phyloP scores from a whole-genome alignment of 352 stramenopile species.

The Pythium aquatile region DNA sequence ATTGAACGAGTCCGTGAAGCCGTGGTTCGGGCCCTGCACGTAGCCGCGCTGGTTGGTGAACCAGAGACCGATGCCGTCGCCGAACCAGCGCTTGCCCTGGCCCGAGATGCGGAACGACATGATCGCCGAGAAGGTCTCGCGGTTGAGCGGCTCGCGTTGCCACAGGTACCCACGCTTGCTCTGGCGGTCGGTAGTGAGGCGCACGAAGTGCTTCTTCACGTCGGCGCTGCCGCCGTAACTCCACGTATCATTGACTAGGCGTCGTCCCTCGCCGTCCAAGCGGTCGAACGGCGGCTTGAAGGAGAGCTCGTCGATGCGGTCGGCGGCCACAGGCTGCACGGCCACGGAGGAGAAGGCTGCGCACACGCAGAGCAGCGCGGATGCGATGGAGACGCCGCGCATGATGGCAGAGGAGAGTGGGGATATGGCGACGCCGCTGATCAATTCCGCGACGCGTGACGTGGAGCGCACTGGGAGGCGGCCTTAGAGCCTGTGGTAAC shows the following conservation, averaged over 20 bases:
- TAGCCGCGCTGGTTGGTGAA: slow-evolving; percentile 65
- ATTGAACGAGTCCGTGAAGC: slow-evolving; percentile 74
- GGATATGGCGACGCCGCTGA: slow-evolving; percentile 1
- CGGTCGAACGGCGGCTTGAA: slow-evolving; percentile 78
- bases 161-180: slow-evolving; percentile 84
- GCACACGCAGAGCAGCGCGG: slow-evolving; percentile 37
- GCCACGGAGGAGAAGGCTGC: slow-evolving; percentile 17
- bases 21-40: slow-evolving; percentile 63
- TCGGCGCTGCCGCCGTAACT: slow-evolving; percentile 67
- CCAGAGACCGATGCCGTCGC: slow-evolving; percentile 83
- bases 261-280: slow-evolving; percentile 55
- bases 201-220: slow-evolving; percentile 85
- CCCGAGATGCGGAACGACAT: slow-evolving; percentile 84
- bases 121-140: slow-evolving; percentile 59
- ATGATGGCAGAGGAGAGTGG: slow-evolving; percentile 2
- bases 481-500: slow-evolving; percentile 4
- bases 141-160: slow-evolving; percentile 52
- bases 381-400: slow-evolving; percentile 12
- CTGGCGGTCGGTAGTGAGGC: slow-evolving; percentile 85
- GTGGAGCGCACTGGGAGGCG: slow-evolving; percentile 16
- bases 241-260: slow-evolving; percentile 78
- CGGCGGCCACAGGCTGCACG: slow-evolving; percentile 13
- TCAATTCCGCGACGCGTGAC: slow-evolving; percentile 21
- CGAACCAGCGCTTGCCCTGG: slow-evolving; percentile 80
- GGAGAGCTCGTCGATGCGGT: slow-evolving; percentile 62